phyloP scores from a whole-genome alignment of 1,284 basidiomycete species.

The Tylopilus sp. region DNA sequence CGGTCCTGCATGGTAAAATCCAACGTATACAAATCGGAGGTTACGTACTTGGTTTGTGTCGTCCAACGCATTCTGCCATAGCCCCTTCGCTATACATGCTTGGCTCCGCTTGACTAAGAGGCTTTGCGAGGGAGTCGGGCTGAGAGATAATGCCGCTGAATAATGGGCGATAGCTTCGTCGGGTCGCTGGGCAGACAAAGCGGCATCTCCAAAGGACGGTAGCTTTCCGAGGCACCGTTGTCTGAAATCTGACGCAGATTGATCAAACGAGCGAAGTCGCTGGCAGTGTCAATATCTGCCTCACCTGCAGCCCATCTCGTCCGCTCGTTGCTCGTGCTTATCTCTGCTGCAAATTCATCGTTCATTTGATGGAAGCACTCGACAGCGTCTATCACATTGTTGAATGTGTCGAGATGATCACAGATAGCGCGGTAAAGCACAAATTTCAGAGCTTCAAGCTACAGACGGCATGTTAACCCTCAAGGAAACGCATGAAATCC shows the following conservation, averaged over 20 bases:
- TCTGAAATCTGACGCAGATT: slow-evolving; percentile 7
- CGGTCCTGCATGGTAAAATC: too few relatives aligned
- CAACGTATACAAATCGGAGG: too few relatives aligned
- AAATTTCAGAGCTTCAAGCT: background rate
- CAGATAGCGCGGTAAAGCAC: background rate
- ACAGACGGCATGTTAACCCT: background rate
- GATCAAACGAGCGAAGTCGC: too few relatives aligned
- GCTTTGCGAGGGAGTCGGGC: background rate
- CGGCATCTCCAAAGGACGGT: background rate
- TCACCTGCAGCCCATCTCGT: too few relatives aligned
- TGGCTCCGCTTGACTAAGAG: background rate
- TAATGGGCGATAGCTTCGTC: slow-evolving; percentile 3
- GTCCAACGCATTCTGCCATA: too few relatives aligned
- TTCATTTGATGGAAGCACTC: background rate
- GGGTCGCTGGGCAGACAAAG: background rate
- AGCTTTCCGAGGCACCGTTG: background rate
- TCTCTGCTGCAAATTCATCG: too few relatives aligned
- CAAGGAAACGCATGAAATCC: background rate
- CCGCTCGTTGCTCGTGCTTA: background rate
- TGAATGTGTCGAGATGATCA: background rate
- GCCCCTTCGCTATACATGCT: too few relatives aligned
- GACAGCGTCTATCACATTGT: background rate
- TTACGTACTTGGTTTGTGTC: too few relatives aligned
- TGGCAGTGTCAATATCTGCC: too few relatives aligned
- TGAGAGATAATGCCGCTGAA: background rate